These are phyloP conservation scores for Talaromyces sp. DNA, from an alignment of 2,329 filamentous ascomycete species.

Conservation along the genomic window DNA sequence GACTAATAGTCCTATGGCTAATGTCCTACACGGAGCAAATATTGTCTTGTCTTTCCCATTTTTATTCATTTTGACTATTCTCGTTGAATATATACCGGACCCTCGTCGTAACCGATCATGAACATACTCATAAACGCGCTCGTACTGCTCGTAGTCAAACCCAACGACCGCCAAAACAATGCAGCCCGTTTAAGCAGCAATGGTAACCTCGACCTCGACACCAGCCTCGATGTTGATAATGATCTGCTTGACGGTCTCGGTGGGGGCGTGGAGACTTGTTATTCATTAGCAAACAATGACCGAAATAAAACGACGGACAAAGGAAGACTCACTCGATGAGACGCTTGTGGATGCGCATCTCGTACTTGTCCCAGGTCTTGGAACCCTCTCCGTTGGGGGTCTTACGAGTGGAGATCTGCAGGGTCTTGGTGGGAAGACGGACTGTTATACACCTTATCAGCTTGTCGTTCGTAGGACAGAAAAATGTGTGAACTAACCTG, in stretches of 20 bases:
- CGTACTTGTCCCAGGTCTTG: slow-evolving; percentile 99
- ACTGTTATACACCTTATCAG: slow-evolving; percentile 43
- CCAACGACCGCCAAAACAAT: slow-evolving; percentile 8
- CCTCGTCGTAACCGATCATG: slow-evolving; percentile 1
- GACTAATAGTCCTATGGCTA: too few species aligned
- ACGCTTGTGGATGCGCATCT: slow-evolving; percentile 99
- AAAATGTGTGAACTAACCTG: slow-evolving; percentile 31
- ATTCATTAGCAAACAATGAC: not conserved
- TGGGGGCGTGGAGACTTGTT: slow-evolving; percentile 81
- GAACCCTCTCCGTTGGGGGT: slow-evolving; percentile 99
- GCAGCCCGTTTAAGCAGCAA: slow-evolving; percentile 42
- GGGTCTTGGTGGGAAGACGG: slow-evolving; percentile 93
- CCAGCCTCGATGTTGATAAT: slow-evolving; percentile 52
- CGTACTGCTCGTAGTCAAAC: not conserved
- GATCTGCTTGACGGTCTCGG: slow-evolving; percentile 64
- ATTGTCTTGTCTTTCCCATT: slow-evolving; percentile 5
- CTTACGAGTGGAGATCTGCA: slow-evolving; percentile 97
- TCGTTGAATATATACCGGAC: not conserved
- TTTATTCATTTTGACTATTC: slow-evolving; percentile 10
- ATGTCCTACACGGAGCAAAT: not conserved
- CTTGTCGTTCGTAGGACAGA: not conserved
- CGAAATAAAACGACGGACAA: not conserved
- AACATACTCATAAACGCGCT: not conserved
- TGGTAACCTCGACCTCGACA: slow-evolving; percentile 52
- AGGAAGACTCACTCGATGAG: slow-evolving; percentile 72